These are phyloP conservation scores for Dothistroma septosporum DNA, from an alignment of 2,329 filamentous ascomycete species.

Conservation along the genomic window DNA sequence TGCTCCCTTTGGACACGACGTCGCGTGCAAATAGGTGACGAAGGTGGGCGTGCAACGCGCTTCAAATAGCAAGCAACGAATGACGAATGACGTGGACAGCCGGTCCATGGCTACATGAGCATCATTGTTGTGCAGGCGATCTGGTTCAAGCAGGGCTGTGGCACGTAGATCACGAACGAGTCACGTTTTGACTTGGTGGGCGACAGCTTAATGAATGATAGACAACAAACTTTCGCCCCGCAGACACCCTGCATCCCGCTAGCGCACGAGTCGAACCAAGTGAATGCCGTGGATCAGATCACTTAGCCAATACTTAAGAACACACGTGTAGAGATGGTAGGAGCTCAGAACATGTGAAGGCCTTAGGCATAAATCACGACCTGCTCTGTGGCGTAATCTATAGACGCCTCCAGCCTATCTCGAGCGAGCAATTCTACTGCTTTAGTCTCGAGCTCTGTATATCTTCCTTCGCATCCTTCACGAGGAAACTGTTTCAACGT, in stretches of 20 bases:
- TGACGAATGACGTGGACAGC: neutral
- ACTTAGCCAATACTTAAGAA: neutral
- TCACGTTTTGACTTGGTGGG: neutral
- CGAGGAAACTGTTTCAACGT: constrained; percentile 63
- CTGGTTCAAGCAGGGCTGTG: neutral
- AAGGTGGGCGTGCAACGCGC: neutral
- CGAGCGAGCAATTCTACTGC: constrained; percentile 42
- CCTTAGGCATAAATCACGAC: neutral
- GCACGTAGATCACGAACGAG: neutral
- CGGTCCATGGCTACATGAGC: neutral
- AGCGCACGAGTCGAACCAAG: neutral
- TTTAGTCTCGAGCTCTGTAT: constrained; percentile 70
- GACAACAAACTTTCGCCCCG: neutral
- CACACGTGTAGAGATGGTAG: neutral
- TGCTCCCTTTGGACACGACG: neutral
- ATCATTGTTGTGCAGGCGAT: neutral
- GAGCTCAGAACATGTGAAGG: neutral
- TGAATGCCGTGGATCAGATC: neutral
- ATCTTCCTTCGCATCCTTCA: constrained; percentile 81
- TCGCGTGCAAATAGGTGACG: neutral
- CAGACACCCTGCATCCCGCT: neutral
- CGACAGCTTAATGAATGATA: neutral
- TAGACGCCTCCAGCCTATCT: neutral
- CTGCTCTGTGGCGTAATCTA: neutral
- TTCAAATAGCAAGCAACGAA: neutral